Conservation (phyloP, 495 filamentous ascomycete species). For the Xylaria intraflava region DNA sequence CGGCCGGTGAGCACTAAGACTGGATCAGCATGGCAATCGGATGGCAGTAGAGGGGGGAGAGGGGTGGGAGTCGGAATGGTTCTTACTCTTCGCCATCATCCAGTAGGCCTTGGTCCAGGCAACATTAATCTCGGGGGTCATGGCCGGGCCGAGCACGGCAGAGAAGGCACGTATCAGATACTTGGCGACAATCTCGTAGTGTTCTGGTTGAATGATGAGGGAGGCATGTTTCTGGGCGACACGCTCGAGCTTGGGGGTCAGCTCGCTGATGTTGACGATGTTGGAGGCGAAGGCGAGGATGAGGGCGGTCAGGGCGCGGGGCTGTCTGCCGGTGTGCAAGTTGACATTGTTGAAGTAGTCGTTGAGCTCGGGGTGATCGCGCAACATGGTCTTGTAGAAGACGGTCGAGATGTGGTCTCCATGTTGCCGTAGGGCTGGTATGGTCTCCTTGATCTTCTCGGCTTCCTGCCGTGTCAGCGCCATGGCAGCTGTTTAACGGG, state of each 20-base stretch:
- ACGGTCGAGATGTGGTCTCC: slow-evolving; percentile 57
- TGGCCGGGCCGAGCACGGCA: slow-evolving; percentile 57
- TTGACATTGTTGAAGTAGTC: slow-evolving; percentile 65
- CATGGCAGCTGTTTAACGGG: too few relatives aligned
- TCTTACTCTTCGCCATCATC: slow-evolving; percentile 48
- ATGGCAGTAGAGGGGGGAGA: not conserved
- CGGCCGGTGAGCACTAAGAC: slow-evolving; percentile 50
- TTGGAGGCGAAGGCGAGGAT: slow-evolving; percentile 63
- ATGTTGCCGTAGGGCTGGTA: slow-evolving; percentile 51
- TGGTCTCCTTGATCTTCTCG: slow-evolving; percentile 38
- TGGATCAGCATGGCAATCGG: not conserved
- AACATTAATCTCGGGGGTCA: slow-evolving; percentile 56
- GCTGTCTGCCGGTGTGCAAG: slow-evolving; percentile 61
- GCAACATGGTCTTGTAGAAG: slow-evolving; percentile 65
- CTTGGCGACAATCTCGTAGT: slow-evolving; percentile 63
- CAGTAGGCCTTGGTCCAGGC: slow-evolving; percentile 59
- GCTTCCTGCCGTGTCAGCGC: slow-evolving; percentile 37
- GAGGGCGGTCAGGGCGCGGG: slow-evolving; percentile 56
- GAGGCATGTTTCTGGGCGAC: slow-evolving; percentile 72
- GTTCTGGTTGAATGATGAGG: slow-evolving; percentile 59
- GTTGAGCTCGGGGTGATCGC: slow-evolving; percentile 56
- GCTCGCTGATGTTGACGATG: slow-evolving; percentile 61
- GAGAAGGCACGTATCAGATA: slow-evolving; percentile 61
- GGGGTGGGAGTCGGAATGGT: not conserved
- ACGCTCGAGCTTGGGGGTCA: slow-evolving; percentile 58